Evolutionary conservation across 345 rosid species (phyloP), one percentile per base, ranked within the genome.

Genomic region (Bruguiera gymnorhiza): DNA sequence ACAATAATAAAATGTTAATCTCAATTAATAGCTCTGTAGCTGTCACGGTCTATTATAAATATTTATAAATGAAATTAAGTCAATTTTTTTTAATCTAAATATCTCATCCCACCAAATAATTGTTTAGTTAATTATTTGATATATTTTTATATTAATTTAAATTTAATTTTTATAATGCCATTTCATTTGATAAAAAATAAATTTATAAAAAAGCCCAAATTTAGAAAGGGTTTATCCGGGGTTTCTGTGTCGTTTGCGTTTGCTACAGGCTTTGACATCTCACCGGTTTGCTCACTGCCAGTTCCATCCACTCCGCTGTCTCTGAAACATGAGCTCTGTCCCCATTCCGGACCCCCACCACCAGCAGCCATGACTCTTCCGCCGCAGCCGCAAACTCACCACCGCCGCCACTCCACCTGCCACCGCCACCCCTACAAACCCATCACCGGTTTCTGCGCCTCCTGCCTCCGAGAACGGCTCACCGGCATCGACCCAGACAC

Each of bases 381-480:
- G n/a, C 57, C 77, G 16, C 74, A 23, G 5, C 26, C 52, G 15
- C 79, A n/a, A 18, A 71, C 27, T 10, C 72, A 60, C 20, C 57
- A 48, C 26, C 84, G 70, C 76, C 89, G 86, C 6, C 74, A 52
- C 67, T 70, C 84, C 70, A 30, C 78, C 2, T 89, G 92, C 82
- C 83, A 80, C 79, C 92, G 86, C 72, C 94, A 83, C 77, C 89
- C 86, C 29, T 21, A 76, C 60, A 75, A 76, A 34, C 81, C 94
- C 58, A 65, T 86, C 67, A 78, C 81, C 52, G 91, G 88, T 48
- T 83, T 85, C 70, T 91, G 97, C 70, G 84, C 95, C 39, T 68
- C 86, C 58, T 91, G 96, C 63, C 97, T 89, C 80, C 76, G 87
- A n/a, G 93, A 91, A 62, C 95, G 95, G 50, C 96, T 91, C 59